Percentiles rank a stretch among this genome's conserved stretches.
Evolutionary conservation across 768 basidiomycete species (phyloP).

Genomic region (Bullera alba): DNA sequence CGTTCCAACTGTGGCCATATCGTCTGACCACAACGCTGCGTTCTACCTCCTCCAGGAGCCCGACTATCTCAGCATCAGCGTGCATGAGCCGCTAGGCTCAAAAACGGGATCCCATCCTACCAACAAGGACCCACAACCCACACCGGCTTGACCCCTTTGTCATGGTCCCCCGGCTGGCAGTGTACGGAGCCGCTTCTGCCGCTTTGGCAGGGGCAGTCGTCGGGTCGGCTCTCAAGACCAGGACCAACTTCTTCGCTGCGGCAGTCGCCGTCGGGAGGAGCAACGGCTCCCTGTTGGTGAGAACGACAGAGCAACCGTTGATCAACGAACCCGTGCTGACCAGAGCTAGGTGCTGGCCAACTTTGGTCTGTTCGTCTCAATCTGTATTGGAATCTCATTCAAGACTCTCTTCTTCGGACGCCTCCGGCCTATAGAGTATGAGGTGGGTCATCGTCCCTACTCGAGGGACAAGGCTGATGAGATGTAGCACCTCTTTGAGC

Average conservation of each 20-base stretch:
- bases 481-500: slow-evolving; percentile 86
- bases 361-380: slow-evolving; percentile 69
- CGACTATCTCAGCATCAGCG: too few relatives aligned
- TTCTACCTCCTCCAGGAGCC: too few relatives aligned
- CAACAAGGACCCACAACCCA: too few relatives aligned
- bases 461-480: slow-evolving; percentile 1
- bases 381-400: slow-evolving; percentile 67
- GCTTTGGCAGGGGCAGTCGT: slow-evolving; percentile 66
- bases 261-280: slow-evolving; percentile 88
- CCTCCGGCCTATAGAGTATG: slow-evolving; percentile 78
- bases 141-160: not conserved
- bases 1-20: too few relatives aligned
- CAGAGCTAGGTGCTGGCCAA: slow-evolving; percentile 72
- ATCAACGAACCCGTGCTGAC: not conserved
- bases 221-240: slow-evolving; percentile 67
- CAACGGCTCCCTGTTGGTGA: slow-evolving; percentile 82
- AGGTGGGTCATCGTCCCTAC: slow-evolving; percentile 53
- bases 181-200: slow-evolving; percentile 65
- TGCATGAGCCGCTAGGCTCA: too few relatives aligned
- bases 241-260: slow-evolving; percentile 90
- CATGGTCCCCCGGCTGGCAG: slow-evolving; percentile 49
- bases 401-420: slow-evolving; percentile 88
- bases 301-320: slow-evolving; percentile 22
- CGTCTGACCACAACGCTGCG: too few relatives aligned
- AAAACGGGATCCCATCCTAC: too few relatives aligned